Evolutionary conservation across 805 yeast genomes (phyloP).

Genomic region (Wickerhamiella parazyma): DNA sequence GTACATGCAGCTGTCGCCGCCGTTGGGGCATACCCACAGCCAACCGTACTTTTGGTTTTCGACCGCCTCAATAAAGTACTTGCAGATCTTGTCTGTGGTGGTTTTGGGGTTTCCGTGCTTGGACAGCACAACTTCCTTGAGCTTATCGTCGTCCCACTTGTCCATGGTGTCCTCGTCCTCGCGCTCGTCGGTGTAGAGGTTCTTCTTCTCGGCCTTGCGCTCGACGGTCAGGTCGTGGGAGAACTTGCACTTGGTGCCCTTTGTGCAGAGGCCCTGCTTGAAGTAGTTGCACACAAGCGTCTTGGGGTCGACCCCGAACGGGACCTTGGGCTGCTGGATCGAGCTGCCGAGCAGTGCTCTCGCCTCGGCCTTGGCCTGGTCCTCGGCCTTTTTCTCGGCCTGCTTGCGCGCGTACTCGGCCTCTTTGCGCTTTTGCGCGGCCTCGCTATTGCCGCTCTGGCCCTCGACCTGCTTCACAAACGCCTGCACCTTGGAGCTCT

Average conservation of each 20-base stretch:
- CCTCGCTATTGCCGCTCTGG: constrained; percentile 43
- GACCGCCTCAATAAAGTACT: constrained; percentile 87
- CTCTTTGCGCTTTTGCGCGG: constrained; percentile 49
- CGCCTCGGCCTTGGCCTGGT: constrained; percentile 78
- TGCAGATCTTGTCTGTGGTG: constrained; percentile 91
- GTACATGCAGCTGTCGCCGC: constrained; percentile 86
- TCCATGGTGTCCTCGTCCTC: constrained; percentile 73
- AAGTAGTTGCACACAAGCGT: constrained; percentile 80
- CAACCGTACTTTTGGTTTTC: constrained; percentile 97
- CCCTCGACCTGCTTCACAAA: constrained; percentile 53
- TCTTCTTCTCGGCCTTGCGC: constrained; percentile 79
- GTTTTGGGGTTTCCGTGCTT: constrained; percentile 86
- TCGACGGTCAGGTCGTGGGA: constrained; percentile 79
- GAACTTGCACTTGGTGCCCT: constrained; percentile 63
- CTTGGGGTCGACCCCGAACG: constrained; percentile 96
- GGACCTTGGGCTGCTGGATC: constrained; percentile 67
- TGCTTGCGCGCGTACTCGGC: constrained; percentile 56
- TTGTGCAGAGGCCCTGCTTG: constrained; percentile 71
- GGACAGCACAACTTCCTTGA: constrained; percentile 69
- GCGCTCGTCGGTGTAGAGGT: constrained; percentile 83
- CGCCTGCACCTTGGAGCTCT: constrained; percentile 78
- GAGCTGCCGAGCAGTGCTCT: constrained; percentile 56
- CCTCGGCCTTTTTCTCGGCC: constrained; percentile 82
- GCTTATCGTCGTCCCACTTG: constrained; percentile 91
- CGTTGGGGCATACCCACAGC: constrained; percentile 97